These are phyloP conservation scores for Colletotrichum filicis DNA, from an alignment of 2,329 filamentous ascomycete species.

Conservation along the genomic window DNA sequence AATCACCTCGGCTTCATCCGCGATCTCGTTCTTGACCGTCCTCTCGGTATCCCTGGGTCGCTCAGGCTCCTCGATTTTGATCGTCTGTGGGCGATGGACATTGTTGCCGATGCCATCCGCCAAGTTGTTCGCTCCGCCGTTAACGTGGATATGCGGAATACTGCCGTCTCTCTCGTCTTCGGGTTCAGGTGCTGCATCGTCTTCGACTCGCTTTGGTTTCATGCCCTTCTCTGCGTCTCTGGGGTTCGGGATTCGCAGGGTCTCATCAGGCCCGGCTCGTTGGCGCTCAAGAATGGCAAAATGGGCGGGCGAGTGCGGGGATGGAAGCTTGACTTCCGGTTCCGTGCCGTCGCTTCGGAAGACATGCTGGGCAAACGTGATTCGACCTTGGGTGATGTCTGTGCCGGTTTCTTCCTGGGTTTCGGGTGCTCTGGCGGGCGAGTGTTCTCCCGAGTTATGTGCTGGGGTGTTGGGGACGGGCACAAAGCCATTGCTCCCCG, in stretches of 20 bases:
- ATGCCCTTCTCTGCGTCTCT: constrained; percentile 88
- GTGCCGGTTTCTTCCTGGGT: neutral
- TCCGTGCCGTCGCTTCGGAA: constrained; percentile 67
- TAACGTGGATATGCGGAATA: constrained; percentile 38
- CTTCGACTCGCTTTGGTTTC: constrained; percentile 67
- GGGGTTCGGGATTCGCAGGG: constrained; percentile 90
- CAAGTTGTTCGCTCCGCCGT: constrained; percentile 37
- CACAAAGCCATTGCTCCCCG: constrained; percentile 34
- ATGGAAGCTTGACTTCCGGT: constrained; percentile 58
- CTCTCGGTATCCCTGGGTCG: constrained; percentile 48
- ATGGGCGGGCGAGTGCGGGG: constrained; percentile 75
- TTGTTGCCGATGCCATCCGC: constrained; percentile 13
- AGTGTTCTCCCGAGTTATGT: constrained; percentile 21
- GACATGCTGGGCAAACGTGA: constrained; percentile 77
- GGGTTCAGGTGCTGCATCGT: constrained; percentile 46
- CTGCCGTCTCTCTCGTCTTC: constrained; percentile 48
- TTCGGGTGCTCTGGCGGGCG: constrained; percentile 4
- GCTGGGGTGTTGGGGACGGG: constrained; percentile 14
- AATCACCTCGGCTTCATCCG: constrained; percentile 55
- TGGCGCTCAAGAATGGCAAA: constrained; percentile 91
- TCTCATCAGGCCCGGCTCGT: constrained; percentile 75
- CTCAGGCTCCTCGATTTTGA: constrained; percentile 75
- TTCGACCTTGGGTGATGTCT: constrained; percentile 45
- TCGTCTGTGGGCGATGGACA: constrained; percentile 61
- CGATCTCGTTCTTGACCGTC: constrained; percentile 47